Conservation (phyloP, 2,329 filamentous ascomycete species). For the Orbilia quercus region DNA sequence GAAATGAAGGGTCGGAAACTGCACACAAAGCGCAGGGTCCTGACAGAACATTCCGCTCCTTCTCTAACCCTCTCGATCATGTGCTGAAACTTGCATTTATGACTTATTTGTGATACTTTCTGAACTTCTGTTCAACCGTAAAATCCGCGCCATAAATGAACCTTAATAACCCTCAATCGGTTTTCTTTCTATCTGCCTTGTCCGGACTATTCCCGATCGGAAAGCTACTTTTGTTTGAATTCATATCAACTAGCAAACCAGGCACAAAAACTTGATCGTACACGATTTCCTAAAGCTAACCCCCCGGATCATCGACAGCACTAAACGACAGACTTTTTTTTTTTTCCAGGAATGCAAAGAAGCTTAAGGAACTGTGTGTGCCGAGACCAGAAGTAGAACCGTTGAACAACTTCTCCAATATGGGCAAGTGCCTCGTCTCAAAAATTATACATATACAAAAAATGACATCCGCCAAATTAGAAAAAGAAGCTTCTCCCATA, state of each 20-base stretch:
- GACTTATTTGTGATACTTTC: background rate
- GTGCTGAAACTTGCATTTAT: no score
- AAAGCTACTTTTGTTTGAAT: background rate
- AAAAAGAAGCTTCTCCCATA: slow-evolving; percentile 17
- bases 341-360: no score
- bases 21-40: no score
- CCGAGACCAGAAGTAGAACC: background rate
- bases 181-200: slow-evolving; percentile 23
- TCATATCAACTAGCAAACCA: slow-evolving; percentile 2
- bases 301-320: no score
- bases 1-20: no score
- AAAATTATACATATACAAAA: slow-evolving; percentile 9
- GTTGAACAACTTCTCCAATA: slow-evolving; percentile 3
- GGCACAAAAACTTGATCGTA: background rate
- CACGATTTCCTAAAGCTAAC: background rate
- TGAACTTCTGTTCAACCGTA: background rate
- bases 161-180: background rate
- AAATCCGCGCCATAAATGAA: background rate
- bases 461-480: no score
- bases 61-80: no score
- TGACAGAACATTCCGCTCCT: no score
- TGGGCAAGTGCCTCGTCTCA: background rate
- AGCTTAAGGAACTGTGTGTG: no score
- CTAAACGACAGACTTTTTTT: no score
- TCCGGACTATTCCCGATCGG: slow-evolving; percentile 16